A percentile compares a stretch with the other conserved stretches of the same genome.
Evolutionary conservation across 208 protist genomes (phyloP).

Genomic region (Trypanosoma cruzi): DNA sequence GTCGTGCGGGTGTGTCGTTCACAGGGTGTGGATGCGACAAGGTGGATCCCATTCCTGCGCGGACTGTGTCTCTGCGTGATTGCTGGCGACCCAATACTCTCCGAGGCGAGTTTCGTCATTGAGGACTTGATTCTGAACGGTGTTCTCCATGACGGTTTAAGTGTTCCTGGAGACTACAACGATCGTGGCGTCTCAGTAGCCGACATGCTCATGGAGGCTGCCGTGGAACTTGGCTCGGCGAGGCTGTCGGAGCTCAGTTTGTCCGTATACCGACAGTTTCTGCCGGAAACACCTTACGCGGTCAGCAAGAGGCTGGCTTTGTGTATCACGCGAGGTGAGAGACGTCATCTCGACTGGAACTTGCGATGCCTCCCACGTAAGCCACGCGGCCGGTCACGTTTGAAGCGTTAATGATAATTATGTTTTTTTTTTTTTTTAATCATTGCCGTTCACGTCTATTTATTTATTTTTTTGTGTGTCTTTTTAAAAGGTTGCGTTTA

Average conservation of each 20-base stretch:
- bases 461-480: background rate
- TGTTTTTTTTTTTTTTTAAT: conserved; percentile 14
- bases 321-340: conserved; percentile 19
- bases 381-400: background rate
- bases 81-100: conserved; percentile 7
- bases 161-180: conserved; percentile 23
- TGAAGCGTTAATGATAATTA: background rate
- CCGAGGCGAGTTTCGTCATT: conserved; percentile 14
- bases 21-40: background rate
- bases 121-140: conserved; percentile 14
- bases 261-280: conserved; percentile 25
- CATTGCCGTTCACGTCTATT: too few relatives aligned
- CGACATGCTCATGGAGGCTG: conserved; percentile 22
- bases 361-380: background rate
- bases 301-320: conserved; percentile 19
- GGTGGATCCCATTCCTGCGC: conserved; percentile 28
- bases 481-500: too few relatives aligned
- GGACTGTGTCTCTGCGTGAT: conserved; percentile 17
- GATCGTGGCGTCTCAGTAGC: conserved; percentile 16
- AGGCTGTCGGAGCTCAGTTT: conserved; percentile 13
- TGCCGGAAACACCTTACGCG: conserved; percentile 13
- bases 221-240: conserved; percentile 22
- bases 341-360: conserved; percentile 26
- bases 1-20: conserved; percentile 10
- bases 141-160: background rate